Conservation (phyloP, 495 filamentous ascomycete genomes). For the Aspergillus panamensis region DNA sequence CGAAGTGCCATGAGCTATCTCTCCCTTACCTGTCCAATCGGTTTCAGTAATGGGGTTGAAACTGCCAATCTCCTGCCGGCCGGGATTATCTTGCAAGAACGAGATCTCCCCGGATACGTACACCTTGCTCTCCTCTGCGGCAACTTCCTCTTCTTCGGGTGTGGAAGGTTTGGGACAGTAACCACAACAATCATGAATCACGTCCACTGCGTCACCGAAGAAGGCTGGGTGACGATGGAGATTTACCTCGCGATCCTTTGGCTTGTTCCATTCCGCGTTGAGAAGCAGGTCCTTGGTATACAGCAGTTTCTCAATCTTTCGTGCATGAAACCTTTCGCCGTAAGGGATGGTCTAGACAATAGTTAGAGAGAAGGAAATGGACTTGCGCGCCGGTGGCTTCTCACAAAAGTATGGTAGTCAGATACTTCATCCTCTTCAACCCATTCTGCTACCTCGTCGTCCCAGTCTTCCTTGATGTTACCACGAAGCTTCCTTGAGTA, state of each 20-base stretch:
- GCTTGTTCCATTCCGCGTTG: constrained; percentile 82
- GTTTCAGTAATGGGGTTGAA: constrained; percentile 79
- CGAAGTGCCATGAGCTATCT: background rate
- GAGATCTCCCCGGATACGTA: constrained; percentile 66
- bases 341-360: constrained; percentile 61
- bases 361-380: background rate
- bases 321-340: constrained; percentile 62
- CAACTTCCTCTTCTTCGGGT: constrained; percentile 63
- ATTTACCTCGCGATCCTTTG: constrained; percentile 63
- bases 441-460: constrained; percentile 82
- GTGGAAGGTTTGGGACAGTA: constrained; percentile 66
- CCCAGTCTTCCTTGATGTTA: constrained; percentile 67
- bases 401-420: constrained; percentile 67
- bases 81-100: constrained; percentile 76
- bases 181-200: constrained; percentile 76
- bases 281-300: constrained; percentile 78
- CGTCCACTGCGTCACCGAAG: constrained; percentile 62
- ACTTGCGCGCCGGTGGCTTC: background rate
- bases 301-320: constrained; percentile 71
- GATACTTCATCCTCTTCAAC: constrained; percentile 67
- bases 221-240: constrained; percentile 78
- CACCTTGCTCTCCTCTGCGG: constrained; percentile 65
- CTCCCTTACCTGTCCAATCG: constrained; percentile 70
- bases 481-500: constrained; percentile 32
- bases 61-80: constrained; percentile 64